A percentile compares a stretch with the other conserved stretches of the same genome.
phyloP scores from a whole-genome alignment of 78 protist genomes.

The Dictyostelium discoideum region dicty_2.7 NC_007088.5:7756501-7757000 shows the following conservation, averaged over 20 bases:
- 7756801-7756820: constrained; percentile 81
- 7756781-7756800: constrained; percentile 34
- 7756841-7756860: constrained; percentile 92
- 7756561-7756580: constrained; percentile 61
- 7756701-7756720: constrained; percentile 29
- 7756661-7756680: constrained; percentile 5
- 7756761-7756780: constrained; percentile 3
- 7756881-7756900: constrained; percentile 94
- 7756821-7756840: constrained; percentile 94
- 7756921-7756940: constrained; percentile 99
- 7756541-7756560: constrained; percentile 79
- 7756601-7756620: constrained; percentile 46
- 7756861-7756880: constrained; percentile 72
- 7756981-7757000: constrained; percentile 73
- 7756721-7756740: constrained; percentile 26
- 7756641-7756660: constrained; percentile 25
- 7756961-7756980: not conserved
- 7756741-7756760: constrained; percentile 78
- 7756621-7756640: constrained; percentile 55
- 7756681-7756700: constrained; percentile 6
- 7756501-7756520: constrained; percentile 24
- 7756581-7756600: constrained; percentile 49
- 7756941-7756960: constrained; percentile 95
- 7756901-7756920: constrained; percentile 98
- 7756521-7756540: constrained; percentile 70